phyloP scores from a whole-genome alignment of 768 basidiomycete species.

The Tricholoma hemisulphureum region DNA sequence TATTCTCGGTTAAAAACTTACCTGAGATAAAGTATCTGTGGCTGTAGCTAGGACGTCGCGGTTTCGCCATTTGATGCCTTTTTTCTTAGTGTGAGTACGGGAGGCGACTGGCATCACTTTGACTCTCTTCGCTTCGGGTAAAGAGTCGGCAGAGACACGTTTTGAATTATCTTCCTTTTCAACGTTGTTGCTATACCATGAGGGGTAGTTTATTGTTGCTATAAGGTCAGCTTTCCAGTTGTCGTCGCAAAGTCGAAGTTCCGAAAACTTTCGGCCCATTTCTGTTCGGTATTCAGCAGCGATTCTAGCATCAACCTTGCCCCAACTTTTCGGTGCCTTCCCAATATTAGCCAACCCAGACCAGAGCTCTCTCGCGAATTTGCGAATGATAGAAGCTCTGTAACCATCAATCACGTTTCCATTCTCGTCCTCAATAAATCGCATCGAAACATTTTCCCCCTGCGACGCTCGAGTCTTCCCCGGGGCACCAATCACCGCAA shows the following conservation, averaged over 20 bases:
- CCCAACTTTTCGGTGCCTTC: slow-evolving; percentile 4
- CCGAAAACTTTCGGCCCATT: slow-evolving; percentile 5
- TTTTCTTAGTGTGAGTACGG: too few relatives aligned
- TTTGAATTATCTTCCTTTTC: too few relatives aligned
- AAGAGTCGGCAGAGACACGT: too few relatives aligned
- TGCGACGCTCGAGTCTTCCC: background rate
- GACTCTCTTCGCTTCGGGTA: slow-evolving; percentile 4
- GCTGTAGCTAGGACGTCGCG: too few relatives aligned
- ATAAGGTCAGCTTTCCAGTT: slow-evolving; percentile 11
- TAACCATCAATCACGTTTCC: background rate
- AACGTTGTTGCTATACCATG: too few relatives aligned
- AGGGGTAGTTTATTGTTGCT: slow-evolving; percentile 3
- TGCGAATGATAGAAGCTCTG: background rate
- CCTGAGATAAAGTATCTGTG: too few relatives aligned
- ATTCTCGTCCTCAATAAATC: too few relatives aligned
- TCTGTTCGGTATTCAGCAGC: background rate
- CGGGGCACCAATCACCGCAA: background rate
- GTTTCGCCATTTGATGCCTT: too few relatives aligned
- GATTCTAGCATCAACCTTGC: background rate
- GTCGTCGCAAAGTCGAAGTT: slow-evolving; percentile 9
- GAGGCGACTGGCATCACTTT: too few relatives aligned
- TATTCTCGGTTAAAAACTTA: too few relatives aligned
- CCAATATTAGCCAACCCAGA: background rate
- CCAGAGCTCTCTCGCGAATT: background rate
- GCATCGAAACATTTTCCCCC: background rate